phyloP scores from a whole-genome alignment of 805 yeast genomes.

The Schwanniomyces pseudopolymorphus region DNA sequence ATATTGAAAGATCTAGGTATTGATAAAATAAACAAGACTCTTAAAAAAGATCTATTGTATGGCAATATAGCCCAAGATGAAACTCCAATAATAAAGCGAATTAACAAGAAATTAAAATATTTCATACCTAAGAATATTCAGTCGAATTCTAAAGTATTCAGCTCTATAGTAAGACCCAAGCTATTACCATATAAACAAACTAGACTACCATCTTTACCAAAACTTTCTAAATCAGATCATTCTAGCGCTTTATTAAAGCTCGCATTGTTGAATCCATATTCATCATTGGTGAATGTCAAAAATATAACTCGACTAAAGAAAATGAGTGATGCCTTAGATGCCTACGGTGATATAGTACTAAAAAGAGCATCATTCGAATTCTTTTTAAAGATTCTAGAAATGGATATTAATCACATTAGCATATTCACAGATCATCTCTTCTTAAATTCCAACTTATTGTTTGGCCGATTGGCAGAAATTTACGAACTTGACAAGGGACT shows the following conservation, averaged over 20 bases:
- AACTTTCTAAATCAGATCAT: background rate
- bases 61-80: background rate
- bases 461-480: slow-evolving; percentile 9
- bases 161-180: slow-evolving; percentile 4
- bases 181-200: slow-evolving; percentile 4
- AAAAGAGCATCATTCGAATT: slow-evolving; percentile 7
- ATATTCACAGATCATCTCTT: slow-evolving; percentile 6
- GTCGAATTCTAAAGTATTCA: slow-evolving; percentile 2
- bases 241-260: background rate
- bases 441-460: slow-evolving; percentile 7
- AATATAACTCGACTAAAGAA: background rate
- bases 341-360: slow-evolving; percentile 8
- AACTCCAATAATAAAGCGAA: background rate
- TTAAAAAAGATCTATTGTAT: background rate
- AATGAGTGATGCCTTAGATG: slow-evolving; percentile 7
- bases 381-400: slow-evolving; percentile 1
- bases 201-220: slow-evolving; percentile 6
- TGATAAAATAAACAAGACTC: background rate
- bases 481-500: slow-evolving; percentile 8
- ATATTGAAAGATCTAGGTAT: background rate
- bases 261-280: slow-evolving; percentile 5
- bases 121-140: slow-evolving; percentile 2
- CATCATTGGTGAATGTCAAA: background rate
- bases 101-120: slow-evolving; percentile 1
- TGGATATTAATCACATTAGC: slow-evolving; percentile 5